Percentiles rank a stretch among this genome's conserved stretches.
Conservation (phyloP, 176 grass and related monocot genomes). For the Coix lacrymajobi region DNA sequence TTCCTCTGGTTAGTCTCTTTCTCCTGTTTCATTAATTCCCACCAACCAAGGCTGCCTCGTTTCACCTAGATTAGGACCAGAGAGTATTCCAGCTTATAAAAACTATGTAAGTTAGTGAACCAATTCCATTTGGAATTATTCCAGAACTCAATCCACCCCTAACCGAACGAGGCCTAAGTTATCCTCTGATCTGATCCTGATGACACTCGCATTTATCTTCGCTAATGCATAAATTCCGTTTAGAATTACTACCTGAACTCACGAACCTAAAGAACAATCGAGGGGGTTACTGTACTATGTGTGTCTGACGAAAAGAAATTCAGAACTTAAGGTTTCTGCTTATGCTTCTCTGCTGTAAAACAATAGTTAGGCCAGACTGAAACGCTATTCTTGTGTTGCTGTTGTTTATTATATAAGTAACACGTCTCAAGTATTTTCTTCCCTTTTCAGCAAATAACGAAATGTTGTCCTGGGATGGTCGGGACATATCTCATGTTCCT, state of each 20-base stretch:
- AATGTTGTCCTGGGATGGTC: neutral
- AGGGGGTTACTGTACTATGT: too few species aligned
- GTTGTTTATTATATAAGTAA: neutral
- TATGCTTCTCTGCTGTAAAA: too few species aligned
- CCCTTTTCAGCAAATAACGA: neutral
- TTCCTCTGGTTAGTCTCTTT: neutral
- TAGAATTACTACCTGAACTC: neutral
- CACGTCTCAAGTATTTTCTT: neutral
- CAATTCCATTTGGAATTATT: too few species aligned
- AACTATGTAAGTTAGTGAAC: too few species aligned
- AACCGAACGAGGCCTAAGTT: too few species aligned
- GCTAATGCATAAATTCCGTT: neutral
- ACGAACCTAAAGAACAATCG: too few species aligned
- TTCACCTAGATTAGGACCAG: too few species aligned
- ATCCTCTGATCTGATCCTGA: neutral
- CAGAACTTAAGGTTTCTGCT: too few species aligned
- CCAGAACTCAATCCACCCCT: too few species aligned
- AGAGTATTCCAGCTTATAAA: too few species aligned
- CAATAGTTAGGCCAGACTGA: neutral
- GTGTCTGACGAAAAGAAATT: too few species aligned
- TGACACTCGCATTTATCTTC: neutral
- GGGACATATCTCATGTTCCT: neutral
- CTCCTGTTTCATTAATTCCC: neutral
- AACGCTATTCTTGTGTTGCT: neutral
- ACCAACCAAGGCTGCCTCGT: too few species aligned